Conservation (phyloP, 805 yeast genomes). For the Saturnispora diversa region DNA sequence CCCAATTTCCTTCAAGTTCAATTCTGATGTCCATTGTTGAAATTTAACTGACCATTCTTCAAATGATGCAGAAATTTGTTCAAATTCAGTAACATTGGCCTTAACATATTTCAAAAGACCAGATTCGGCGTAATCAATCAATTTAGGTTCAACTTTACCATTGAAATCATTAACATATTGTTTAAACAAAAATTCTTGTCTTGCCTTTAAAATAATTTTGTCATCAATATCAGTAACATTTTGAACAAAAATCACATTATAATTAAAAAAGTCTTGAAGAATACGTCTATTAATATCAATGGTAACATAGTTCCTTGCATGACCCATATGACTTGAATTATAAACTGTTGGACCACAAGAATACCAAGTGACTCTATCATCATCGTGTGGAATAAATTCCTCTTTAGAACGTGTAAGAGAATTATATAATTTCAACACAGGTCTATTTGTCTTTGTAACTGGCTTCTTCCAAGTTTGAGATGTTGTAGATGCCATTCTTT, state of each 20-base stretch:
- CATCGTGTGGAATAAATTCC: conserved; percentile 61
- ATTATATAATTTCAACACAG: conserved; percentile 63
- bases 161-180: conserved; percentile 36
- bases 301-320: conserved; percentile 93
- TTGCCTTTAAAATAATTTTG: conserved; percentile 88
- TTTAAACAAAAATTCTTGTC: conserved; percentile 77
- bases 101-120: conserved; percentile 44
- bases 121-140: conserved; percentile 32
- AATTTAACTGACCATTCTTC: conserved; percentile 32
- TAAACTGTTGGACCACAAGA: conserved; percentile 98
- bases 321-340: conserved; percentile 96
- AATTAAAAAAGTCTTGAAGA: conserved; percentile 85
- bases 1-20: conserved; percentile 45
- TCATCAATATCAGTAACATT: conserved; percentile 99
- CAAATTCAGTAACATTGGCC: conserved; percentile 45
- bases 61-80: conserved; percentile 10
- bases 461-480: conserved; percentile 27
- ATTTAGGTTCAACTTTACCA: conserved; percentile 27
- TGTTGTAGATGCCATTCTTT: conserved; percentile 5
- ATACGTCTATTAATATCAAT: conserved; percentile 89
- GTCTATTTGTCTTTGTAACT: conserved; percentile 17
- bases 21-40: conserved; percentile 40
- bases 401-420: conserved; percentile 76
- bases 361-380: conserved; percentile 79
- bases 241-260: conserved; percentile 80